Percentiles rank a stretch among this genome's conserved stretches.
Conservation (phyloP, 352 stramenopile genomes). For the Phytophthora europaea region DNA sequence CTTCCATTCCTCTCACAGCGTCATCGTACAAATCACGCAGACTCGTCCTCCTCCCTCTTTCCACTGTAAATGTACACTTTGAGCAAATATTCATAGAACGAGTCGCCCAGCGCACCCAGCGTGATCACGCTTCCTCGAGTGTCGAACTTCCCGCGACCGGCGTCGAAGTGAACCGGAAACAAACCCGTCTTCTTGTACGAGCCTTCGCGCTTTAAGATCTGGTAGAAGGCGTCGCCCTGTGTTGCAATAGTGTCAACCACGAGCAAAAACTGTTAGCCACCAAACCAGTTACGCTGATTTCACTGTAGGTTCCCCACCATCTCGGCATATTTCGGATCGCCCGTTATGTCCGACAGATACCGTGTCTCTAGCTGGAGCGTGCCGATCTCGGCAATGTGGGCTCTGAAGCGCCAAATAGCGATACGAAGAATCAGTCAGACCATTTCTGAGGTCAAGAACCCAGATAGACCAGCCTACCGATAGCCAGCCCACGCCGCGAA, state of each 20-base stretch:
- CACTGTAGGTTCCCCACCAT: constrained; percentile 42
- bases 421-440: not conserved
- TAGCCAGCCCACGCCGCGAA: constrained; percentile 56
- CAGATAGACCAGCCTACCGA: constrained; percentile 24
- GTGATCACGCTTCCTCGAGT: constrained; percentile 29
- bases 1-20: constrained; percentile 94
- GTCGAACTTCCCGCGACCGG: constrained; percentile 40
- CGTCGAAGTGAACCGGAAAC: constrained; percentile 89
- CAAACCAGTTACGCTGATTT: not conserved
- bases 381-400: constrained; percentile 83
- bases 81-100: constrained; percentile 99
- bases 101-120: constrained; percentile 96
- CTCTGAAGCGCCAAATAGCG: constrained; percentile 31
- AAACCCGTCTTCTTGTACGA: constrained; percentile 86
- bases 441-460: not conserved
- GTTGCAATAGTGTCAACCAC: not conserved
- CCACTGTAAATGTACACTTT: constrained; percentile 98
- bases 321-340: constrained; percentile 74
- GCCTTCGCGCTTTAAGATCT: constrained; percentile 74
- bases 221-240: constrained; percentile 83
- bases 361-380: constrained; percentile 88
- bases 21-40: constrained; percentile 94
- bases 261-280: constrained; percentile 7
- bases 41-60: constrained; percentile 62
- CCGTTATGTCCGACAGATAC: constrained; percentile 85